These are phyloP conservation scores for Albizia julibrissin DNA, from an alignment of 306 rosid genomes.

Conservation along the genomic window DNA sequence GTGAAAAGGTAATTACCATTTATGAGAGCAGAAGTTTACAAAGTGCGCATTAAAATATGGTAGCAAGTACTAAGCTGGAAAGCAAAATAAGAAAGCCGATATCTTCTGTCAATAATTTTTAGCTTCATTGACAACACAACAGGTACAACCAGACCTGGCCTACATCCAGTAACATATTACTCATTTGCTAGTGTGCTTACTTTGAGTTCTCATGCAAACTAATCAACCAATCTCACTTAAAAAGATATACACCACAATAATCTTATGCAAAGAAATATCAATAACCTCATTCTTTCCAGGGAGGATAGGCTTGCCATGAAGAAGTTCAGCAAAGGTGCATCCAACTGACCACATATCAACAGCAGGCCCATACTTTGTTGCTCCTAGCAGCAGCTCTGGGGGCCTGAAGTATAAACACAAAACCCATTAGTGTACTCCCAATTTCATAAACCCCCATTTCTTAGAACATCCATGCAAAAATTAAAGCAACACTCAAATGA, in stretches of 20 bases:
- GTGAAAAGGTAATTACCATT: neutral
- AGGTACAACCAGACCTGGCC: neutral
- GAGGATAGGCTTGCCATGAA: constrained; percentile 64
- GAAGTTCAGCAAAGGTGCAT: constrained; percentile 76
- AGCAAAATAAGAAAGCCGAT: neutral
- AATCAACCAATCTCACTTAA: neutral
- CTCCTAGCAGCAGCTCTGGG: constrained; percentile 72
- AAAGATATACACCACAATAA: neutral
- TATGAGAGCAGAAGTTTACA: neutral
- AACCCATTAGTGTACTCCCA: neutral
- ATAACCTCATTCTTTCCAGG: constrained; percentile 75
- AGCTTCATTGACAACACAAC: neutral
- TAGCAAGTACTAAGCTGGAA: neutral
- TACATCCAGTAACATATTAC: neutral
- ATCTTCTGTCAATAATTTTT: neutral
- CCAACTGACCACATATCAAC: constrained; percentile 86
- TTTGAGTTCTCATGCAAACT: neutral
- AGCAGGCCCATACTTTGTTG: constrained; percentile 77
- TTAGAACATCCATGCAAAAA: neutral
- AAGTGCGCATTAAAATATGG: neutral
- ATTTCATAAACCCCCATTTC: neutral
- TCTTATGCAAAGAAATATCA: neutral
- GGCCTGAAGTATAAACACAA: constrained; percentile 51
- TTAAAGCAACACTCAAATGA: neutral
- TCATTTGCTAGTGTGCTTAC: neutral